phyloP scores from a whole-genome alignment of 2,329 filamentous ascomycete genomes.

The Chaetomium strumarium region DNA sequence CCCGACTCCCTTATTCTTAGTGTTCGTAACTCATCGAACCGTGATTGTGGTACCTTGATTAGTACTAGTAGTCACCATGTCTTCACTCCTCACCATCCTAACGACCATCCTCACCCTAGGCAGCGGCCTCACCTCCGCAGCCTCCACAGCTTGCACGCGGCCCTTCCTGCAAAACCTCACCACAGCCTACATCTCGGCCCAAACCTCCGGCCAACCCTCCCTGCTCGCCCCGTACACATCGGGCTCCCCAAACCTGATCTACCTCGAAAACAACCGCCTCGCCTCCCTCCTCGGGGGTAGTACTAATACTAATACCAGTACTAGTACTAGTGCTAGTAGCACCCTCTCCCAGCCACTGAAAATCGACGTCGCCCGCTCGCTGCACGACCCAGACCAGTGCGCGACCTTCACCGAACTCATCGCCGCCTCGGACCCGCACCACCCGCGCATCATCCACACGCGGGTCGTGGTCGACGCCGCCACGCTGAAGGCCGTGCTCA shows the following conservation, averaged over 20 bases:
- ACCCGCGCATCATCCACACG: conserved; percentile 35
- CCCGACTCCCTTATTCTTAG: too few species aligned
- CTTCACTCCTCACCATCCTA: neutral
- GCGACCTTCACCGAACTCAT: conserved; percentile 27
- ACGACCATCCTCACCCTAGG: neutral
- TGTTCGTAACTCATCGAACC: too few species aligned
- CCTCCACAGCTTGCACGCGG: conserved; percentile 17
- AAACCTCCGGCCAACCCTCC: conserved; percentile 10
- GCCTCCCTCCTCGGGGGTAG: neutral
- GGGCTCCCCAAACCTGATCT: conserved; percentile 12
- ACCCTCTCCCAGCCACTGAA: neutral
- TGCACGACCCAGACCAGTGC: conserved; percentile 7
- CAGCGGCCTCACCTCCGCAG: neutral
- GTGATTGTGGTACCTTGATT: too few species aligned
- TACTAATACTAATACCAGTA: too few species aligned
- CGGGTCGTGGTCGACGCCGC: conserved; percentile 27
- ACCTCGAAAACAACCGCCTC: conserved; percentile 15
- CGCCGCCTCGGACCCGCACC: conserved; percentile 21
- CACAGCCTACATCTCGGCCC: conserved; percentile 15
- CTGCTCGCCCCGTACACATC: conserved; percentile 5
- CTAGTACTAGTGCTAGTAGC: too few species aligned
- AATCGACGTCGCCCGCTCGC: neutral
- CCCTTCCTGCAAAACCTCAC: conserved; percentile 15
- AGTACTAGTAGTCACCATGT: neutral
- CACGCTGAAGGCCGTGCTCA: conserved; percentile 23